Base-by-base conservation (phyloP, 495 filamentous ascomycete genomes). In the Podospora pseudopauciseta region DNA sequence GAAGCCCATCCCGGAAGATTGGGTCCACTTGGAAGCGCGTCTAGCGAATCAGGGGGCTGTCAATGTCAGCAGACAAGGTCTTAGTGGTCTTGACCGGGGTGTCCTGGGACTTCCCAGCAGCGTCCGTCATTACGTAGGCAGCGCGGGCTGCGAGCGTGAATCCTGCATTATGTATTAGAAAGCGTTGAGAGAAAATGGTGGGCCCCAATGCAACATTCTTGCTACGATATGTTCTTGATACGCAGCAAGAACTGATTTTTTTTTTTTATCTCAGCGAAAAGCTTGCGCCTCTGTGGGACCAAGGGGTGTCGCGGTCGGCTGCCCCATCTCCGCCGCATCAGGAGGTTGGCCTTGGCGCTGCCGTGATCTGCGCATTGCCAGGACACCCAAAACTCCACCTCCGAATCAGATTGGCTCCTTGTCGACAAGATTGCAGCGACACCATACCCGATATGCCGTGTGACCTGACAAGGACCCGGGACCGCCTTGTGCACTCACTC, bases 1-100 rank as follows among this genome's bases (percentile, higher is more conserved):
- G 60, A 56, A 67, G 68, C 55, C 66, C 59, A 19, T 60, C 63
- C 54, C 59, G 66, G 59, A 59, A 61, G 19, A 30, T 4, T 15
- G 27, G 70, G 54, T 58, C 70, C 70, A 57, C 70, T 60, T 60
- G 34, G 0, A 60, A 18, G 61, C 23, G 54, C 34, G 15, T 26
- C 16, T 39, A 44, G 30, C 75, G 56, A 77, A 77, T 76, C 67
- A 73, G 5, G 60, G 34, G 5, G 7, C 39, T 20, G 32, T 60
- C 61, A 77, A 71, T 77, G 75, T 77, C 75, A 77, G 75, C 75
- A 77, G 72, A 64, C 67, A 65, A 23, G 71, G 54, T 20, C 34
- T 58, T 62, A 65, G 65, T 59, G 28, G 71, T 20, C 34, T 28
- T 44, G 15, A 44, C 61, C 27, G 20, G 61, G 44, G 28, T 55